Conservation (phyloP, 2,329 filamentous ascomycete genomes). For the Trichoderma atrobrunneum region DNA sequence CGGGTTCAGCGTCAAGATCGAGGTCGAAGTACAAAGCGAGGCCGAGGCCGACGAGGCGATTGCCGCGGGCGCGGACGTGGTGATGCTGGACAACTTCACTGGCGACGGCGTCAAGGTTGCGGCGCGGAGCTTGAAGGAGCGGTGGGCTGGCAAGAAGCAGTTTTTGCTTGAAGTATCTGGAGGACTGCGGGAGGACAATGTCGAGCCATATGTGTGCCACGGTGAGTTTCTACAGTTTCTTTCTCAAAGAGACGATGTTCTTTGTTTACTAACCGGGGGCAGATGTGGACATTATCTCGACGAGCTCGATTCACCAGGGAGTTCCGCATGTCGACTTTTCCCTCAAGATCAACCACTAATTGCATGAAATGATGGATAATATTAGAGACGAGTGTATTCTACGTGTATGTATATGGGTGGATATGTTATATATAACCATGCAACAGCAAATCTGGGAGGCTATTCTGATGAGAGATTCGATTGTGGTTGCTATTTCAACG, state of each 20-base stretch:
- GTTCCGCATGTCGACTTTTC: conserved; percentile 94
- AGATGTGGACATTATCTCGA: conserved; percentile 95
- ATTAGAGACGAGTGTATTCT: not conserved
- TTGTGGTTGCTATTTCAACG: not conserved
- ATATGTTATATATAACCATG: not conserved
- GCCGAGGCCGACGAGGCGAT: conserved; percentile 90
- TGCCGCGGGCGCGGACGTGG: conserved; percentile 83
- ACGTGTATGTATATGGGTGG: conserved; percentile 1
- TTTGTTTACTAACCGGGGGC: conserved; percentile 19
- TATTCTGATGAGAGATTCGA: not conserved
- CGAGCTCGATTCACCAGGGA: conserved; percentile 94
- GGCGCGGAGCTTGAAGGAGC: conserved; percentile 71
- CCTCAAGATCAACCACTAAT: conserved; percentile 66
- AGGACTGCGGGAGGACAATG: conserved; percentile 81
- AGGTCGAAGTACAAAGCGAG: conserved; percentile 90
- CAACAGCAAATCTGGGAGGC: not conserved
- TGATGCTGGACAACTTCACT: conserved; percentile 97
- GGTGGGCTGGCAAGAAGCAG: conserved; percentile 70
- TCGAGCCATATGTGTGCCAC: conserved; percentile 73
- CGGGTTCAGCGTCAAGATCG: conserved; percentile 89
- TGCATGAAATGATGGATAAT: not conserved
- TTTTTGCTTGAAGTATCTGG: conserved; percentile 92
- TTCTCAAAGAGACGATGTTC: not conserved
- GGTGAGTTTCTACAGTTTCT: conserved; percentile 46
- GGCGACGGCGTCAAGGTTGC: conserved; percentile 73